Conservation (phyloP, 257 asterid species). For the Coffea canephora region DNA sequence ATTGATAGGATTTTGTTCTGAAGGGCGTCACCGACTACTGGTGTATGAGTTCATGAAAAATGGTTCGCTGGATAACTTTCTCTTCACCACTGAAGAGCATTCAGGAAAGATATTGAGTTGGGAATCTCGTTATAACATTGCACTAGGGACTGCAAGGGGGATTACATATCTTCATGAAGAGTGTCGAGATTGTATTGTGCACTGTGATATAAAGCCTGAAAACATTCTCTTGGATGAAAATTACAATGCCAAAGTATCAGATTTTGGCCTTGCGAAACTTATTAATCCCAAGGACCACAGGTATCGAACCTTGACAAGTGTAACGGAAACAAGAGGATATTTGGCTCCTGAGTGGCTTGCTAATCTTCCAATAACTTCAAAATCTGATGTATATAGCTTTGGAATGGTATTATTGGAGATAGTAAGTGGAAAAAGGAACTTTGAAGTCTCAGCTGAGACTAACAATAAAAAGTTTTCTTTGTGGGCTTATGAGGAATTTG, state of each 20-base stretch:
- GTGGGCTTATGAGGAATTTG: constrained; percentile 88
- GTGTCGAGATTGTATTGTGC: constrained; percentile 87
- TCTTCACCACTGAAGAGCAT: constrained; percentile 48
- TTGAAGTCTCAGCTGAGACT: constrained; percentile 67
- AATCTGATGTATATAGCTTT: constrained; percentile 69
- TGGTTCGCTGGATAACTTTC: constrained; percentile 65
- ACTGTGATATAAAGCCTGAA: constrained; percentile 91
- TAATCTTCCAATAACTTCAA: constrained; percentile 76
- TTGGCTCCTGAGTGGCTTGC: constrained; percentile 92
- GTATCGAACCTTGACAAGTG: constrained; percentile 67
- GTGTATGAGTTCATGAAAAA: constrained; percentile 83
- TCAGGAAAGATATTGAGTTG: constrained; percentile 62
- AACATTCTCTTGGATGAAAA: constrained; percentile 79
- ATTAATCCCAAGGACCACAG: constrained; percentile 69
- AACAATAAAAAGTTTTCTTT: constrained; percentile 49
- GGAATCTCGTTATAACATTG: constrained; percentile 65
- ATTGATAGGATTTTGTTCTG: constrained; percentile 81
- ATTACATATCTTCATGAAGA: constrained; percentile 88
- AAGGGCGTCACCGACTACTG: constrained; percentile 68
- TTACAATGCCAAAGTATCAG: constrained; percentile 71
- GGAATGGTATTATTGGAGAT: constrained; percentile 85
- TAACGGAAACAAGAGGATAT: constrained; percentile 86
- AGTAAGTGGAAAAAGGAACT: constrained; percentile 84
- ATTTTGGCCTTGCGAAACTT: constrained; percentile 85
- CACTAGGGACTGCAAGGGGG: constrained; percentile 80